Base-by-base conservation (phyloP, 768 basidiomycete genomes). In the Boletus coccyginus region DNA sequence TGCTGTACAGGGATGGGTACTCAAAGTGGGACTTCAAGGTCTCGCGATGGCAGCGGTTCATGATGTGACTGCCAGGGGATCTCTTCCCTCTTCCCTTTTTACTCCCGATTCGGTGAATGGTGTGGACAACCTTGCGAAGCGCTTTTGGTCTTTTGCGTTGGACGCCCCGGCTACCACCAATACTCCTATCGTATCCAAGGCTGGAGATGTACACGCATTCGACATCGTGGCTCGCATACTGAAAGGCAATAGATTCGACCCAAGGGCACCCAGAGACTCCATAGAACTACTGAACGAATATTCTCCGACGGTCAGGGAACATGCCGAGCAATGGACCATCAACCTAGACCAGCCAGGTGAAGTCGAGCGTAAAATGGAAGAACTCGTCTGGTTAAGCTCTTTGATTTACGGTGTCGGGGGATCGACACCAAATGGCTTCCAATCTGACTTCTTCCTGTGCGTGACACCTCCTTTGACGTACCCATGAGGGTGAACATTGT, bases 331-430 rank as follows among this genome's bases (percentile, higher is more conserved):
- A 41, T 85, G 83, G 83, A 74, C 65, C 2, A 47, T 77, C 24
- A 70, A 80, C 50, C 56, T 68, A 38, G 55, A 58, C 35, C 57
- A 73, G 52, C 59, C 74, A 42, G 58, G 72, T 27, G 73, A 77
- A 57, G 61, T 83, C 8, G 74, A 76, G n/a, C 66, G 73, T n/a
- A 88, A 86, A 67, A 74, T 86, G 24, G 83, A 85, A 59, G 87
- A 90, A 62, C 62, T 90, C 7, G 64, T 73, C 4, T 90, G 85
- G 83, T 69, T 78, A 19, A 77, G 74, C 43, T 71, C 71, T 0
- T 55, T 86, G 14, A 62, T 85, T 21, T 90, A 84, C 58, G 83
- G 77, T 2, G 71, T 84, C 19, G 79, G 77, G 9, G 85, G 82
- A 4, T 82, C 77, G 74, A 69, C 83, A 65, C 75, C 78, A 35